Conservation (phyloP, 2,329 filamentous ascomycete species). For the Chalara sp. region DNA sequence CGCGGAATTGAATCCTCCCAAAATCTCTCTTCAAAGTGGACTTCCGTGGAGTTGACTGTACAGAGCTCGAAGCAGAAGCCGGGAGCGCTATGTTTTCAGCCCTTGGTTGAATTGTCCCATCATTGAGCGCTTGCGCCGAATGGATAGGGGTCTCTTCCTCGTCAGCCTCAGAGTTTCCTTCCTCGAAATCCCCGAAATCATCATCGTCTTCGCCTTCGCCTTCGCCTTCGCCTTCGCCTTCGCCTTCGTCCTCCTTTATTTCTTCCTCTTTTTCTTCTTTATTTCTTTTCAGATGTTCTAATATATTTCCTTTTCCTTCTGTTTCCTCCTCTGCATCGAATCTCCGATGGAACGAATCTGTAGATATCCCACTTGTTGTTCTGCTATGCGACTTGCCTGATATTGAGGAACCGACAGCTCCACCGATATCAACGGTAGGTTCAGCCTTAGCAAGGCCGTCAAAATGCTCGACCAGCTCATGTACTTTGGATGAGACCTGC, state of each 20-base stretch:
- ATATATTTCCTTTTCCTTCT: background rate
- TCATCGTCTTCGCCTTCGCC: constrained; percentile 14
- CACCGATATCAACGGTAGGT: background rate
- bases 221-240: constrained; percentile 6
- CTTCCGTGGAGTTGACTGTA: background rate
- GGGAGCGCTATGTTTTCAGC: background rate
- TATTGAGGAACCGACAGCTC: background rate
- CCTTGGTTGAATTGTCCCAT: background rate
- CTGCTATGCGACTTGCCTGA: background rate
- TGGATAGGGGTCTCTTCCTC: constrained; percentile 1
- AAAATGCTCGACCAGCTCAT: constrained; percentile 22
- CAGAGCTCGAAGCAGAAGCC: background rate
- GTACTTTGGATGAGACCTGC: constrained; percentile 18
- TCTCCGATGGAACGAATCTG: constrained; percentile 1
- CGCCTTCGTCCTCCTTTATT: constrained; percentile 1
- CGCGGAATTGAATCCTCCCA: constrained; percentile 17
- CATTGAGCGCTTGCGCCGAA: background rate
- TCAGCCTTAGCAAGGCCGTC: constrained; percentile 18
- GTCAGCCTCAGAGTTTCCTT: constrained; percentile 19
- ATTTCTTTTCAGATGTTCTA: background rate
- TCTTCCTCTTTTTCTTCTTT: background rate
- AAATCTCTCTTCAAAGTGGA: constrained; percentile 1
- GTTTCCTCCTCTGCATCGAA: background rate
- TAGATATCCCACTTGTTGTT: background rate
- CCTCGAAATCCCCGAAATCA: constrained; percentile 33